Conservation (phyloP, 371 early-diverging fungal species). For the Zychaea mexicana region DNA sequence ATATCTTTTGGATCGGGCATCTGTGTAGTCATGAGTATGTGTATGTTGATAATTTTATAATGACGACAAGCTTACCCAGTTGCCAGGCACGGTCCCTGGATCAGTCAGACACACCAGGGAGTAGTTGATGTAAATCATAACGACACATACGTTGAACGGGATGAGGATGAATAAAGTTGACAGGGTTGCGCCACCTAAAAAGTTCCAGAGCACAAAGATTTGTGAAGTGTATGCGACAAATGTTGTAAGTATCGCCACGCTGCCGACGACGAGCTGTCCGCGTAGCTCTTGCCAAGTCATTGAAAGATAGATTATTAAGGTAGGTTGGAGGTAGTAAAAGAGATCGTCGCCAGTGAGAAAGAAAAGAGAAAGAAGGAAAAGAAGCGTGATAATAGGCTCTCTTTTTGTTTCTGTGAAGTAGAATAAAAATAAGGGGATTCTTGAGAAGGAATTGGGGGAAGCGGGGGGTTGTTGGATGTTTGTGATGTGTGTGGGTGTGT, state of each 20-base stretch:
- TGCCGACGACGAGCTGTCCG: constrained; percentile 34
- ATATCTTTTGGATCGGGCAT: constrained; percentile 51
- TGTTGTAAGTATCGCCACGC: constrained; percentile 26
- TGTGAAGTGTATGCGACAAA: constrained; percentile 45
- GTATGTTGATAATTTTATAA: no score
- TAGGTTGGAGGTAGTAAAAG: neutral
- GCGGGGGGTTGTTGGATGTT: no score
- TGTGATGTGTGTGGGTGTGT: no score
- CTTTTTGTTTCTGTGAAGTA: no score
- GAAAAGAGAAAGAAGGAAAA: neutral
- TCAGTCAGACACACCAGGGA: constrained; percentile 73
- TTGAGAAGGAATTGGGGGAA: neutral
- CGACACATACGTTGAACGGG: constrained; percentile 69
- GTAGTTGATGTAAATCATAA: constrained; percentile 79
- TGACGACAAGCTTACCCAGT: constrained; percentile 64
- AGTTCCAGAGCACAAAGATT: constrained; percentile 44
- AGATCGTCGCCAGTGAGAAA: neutral
- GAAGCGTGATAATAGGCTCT: neutral
- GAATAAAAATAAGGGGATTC: neutral
- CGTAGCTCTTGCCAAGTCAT: constrained; percentile 21
- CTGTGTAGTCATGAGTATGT: constrained; percentile 20
- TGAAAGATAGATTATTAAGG: neutral
- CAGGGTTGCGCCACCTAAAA: constrained; percentile 23
- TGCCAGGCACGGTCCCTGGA: constrained; percentile 81
- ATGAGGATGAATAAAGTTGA: constrained; percentile 47